A percentile compares a stretch with the other conserved stretches of the same genome.
Conservation (phyloP, 2,329 filamentous ascomycete species). For the Penicillium hordei region DNA sequence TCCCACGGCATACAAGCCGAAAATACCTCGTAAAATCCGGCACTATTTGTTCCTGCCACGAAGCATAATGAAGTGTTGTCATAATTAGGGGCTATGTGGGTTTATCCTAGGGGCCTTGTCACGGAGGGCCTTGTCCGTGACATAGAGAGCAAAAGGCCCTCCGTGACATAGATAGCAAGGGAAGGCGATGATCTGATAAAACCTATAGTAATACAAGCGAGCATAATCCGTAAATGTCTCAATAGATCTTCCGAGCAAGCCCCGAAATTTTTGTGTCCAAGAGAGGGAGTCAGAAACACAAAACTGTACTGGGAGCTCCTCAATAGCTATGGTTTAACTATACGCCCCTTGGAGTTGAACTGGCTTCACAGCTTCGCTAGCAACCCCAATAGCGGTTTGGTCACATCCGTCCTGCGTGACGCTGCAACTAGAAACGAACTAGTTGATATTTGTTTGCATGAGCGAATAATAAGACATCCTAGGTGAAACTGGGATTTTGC, state of each 20-base stretch:
- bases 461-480: neutral
- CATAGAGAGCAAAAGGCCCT: no score
- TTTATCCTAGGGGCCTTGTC: neutral
- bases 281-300: neutral
- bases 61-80: neutral
- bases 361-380: neutral
- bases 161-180: neutral
- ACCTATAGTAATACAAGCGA: no score
- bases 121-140: neutral
- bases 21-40: no score
- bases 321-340: neutral
- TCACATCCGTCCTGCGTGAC: neutral
- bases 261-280: neutral
- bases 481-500: neutral
- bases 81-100: neutral
- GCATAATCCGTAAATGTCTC: no score
- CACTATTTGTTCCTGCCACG: no score
- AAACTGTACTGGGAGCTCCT: neutral
- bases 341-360: neutral
- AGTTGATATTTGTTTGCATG: neutral
- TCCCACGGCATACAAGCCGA: no score
- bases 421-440: neutral
- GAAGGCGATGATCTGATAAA: no score
- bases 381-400: neutral
- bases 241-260: neutral